Base-by-base conservation (phyloP, 2,329 filamentous ascomycete species). In the Diaporthe sp. region DNA sequence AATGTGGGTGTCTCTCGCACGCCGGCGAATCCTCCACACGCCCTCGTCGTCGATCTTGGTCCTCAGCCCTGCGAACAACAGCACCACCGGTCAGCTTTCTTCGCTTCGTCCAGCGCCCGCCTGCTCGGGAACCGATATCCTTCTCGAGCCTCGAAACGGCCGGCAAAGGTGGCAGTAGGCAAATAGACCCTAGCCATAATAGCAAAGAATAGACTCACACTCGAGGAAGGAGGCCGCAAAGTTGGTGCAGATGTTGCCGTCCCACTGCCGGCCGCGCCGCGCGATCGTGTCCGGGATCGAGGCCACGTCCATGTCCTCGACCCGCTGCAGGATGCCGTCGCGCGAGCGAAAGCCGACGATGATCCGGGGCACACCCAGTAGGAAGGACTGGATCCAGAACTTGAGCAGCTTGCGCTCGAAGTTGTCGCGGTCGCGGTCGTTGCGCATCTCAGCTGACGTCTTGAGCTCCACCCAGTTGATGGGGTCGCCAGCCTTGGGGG, bases 401-500 rank as follows among this genome's bases (percentile, higher is more conserved):
- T 97, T 97, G 84, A 98, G 90, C 73, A 98, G 89, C 83, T 98
- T 98, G 67, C 94, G 91, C 84, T 98, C 94, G 82, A 96, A 98
- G 77, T 92, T 93, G 28, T 93, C 84, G 81, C 92, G 88, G 80
- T 97, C 94, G 62, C 91, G 89, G 2, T 92, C 89, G 76, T 90
- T 90, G 70, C 88, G 88, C 68, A 96, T 92, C 78, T 94, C 92
- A 55, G 91, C 92, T n/a, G 92, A 91, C 0, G 97, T 99, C 83
- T 99, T 99, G 75, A 99, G 89, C 84, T 99, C 97, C 44, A 98
- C 93, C 94, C 96, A 99, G 80, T 96, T 95, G 78, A 95, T 93
- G 0, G 94, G 91, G n/a, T 88, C 88, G 67, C 90, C 91, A 71
- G 88, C 89, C 75, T 89, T 87, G 4, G 85, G 83, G 0, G 95